These are phyloP conservation scores for Alternaria tenuissima DNA, from an alignment of 2,329 filamentous ascomycete genomes.

Conservation along the genomic window DNA sequence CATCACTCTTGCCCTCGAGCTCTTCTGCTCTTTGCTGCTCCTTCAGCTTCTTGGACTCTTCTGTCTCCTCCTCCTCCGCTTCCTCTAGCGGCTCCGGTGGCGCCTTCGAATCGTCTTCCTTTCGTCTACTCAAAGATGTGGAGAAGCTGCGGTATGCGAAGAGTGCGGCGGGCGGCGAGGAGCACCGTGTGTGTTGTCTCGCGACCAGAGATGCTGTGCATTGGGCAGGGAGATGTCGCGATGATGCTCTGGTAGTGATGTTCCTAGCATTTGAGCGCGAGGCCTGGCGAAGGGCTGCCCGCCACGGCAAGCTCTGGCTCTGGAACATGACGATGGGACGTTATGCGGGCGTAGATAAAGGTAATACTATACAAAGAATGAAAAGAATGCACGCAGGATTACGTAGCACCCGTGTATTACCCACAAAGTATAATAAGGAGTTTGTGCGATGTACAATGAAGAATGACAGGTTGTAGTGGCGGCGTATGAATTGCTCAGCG, in stretches of 20 bases:
- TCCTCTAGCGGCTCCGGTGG: slow-evolving; percentile 56
- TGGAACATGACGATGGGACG: slow-evolving; percentile 63
- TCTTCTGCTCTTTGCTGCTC: slow-evolving; percentile 54
- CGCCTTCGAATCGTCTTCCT: slow-evolving; percentile 63
- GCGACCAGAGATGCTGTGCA: slow-evolving; percentile 39
- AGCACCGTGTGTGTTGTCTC: slow-evolving; percentile 31
- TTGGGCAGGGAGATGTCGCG: slow-evolving; percentile 41
- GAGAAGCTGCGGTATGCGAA: slow-evolving; percentile 50
- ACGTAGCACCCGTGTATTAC: slow-evolving; percentile 13
- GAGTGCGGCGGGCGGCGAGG: slow-evolving; percentile 42
- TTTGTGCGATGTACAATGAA: slow-evolving; percentile 19
- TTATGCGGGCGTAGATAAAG: slow-evolving; percentile 14
- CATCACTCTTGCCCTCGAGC: slow-evolving; percentile 56
- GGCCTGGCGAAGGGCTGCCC: slow-evolving; percentile 64
- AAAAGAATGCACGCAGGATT: slow-evolving; percentile 1
- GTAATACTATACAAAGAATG: slow-evolving; percentile 15
- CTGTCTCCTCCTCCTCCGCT: slow-evolving; percentile 50
- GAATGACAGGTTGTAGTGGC: slow-evolving; percentile 18
- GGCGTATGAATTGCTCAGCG: slow-evolving; percentile 33
- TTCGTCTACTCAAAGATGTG: slow-evolving; percentile 58
- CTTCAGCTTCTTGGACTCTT: slow-evolving; percentile 53
- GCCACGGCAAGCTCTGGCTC: slow-evolving; percentile 71
- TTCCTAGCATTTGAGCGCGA: slow-evolving; percentile 52
- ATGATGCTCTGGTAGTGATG: slow-evolving; percentile 35
- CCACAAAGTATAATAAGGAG: slow-evolving; percentile 12